These are phyloP conservation scores for Pistacia vera DNA, from an alignment of 345 rosid genomes.

Conservation along the genomic window DNA sequence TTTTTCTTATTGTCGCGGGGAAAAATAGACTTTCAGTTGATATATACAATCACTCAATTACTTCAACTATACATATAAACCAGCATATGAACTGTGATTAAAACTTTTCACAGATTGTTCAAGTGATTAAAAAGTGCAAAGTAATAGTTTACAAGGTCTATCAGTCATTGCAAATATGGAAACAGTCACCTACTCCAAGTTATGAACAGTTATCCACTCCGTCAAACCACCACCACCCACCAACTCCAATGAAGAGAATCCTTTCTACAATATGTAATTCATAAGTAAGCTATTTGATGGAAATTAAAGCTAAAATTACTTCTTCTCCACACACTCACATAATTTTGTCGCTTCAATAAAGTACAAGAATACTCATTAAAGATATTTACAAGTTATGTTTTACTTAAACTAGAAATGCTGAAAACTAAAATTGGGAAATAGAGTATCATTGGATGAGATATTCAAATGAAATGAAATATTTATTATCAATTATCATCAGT, in stretches of 20 bases:
- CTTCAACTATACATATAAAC: background rate
- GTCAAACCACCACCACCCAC: background rate
- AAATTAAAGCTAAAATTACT: no score
- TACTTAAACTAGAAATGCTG: no score
- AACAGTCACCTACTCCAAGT: background rate
- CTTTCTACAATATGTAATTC: background rate
- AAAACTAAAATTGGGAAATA: no score
- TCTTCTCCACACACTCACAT: background rate
- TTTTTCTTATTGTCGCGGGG: background rate
- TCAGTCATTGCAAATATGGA: background rate
- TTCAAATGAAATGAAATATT: no score
- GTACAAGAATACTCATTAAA: background rate
- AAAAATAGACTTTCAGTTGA: background rate
- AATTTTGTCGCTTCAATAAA: background rate
- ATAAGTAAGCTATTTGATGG: background rate
- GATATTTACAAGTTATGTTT: background rate
- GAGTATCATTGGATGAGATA: no score
- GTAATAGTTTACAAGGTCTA: background rate
- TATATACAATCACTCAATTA: background rate
- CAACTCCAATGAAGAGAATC: slow-evolving; percentile 7
- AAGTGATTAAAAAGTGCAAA: background rate
- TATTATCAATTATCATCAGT: no score
- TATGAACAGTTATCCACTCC: slow-evolving; percentile 2
- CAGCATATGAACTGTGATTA: background rate
- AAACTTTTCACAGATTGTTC: background rate